Base-by-base conservation (phyloP, 129 eudicot genomes). In the Kitagawia praeruptora region DNA sequence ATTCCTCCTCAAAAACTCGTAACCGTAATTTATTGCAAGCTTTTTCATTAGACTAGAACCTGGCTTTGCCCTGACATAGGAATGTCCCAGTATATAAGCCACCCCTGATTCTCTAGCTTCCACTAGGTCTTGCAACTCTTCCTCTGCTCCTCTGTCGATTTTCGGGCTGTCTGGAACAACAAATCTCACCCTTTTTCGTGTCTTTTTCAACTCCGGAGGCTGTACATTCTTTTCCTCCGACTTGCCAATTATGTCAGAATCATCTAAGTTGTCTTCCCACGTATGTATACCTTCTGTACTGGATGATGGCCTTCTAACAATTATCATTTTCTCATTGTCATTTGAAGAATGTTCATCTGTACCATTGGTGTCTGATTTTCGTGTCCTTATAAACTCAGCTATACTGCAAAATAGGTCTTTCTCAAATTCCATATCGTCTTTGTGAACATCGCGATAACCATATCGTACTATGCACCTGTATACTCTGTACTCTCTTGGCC, bases 71-170 rank as follows among this genome's bases (percentile, higher is more conserved):
- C 78, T 88, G 39, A 94, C 89, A n/a, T 94, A 90, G 5, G 92
- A 89, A 49, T 91, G 97, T 45, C 97, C 98, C 77, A 94, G 56
- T 6, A 94, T 91, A 75, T 88, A 94, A 6, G 97, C 98, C 77
- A 94, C 87, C 38, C 98, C 98, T 0, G 97, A 96, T 82, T 91
- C 98, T 76, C 97, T 61, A 3, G 97, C 98, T 71, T 94, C 98
- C 93, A 85, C 87, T 39, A 94, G 82, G 12, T 91, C 98, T 38
- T 75, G 64, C 78, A 91, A 79, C 88, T 91, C 98, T 2, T 81
- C 89, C 41, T 82, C 78, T 1, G 97, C 84, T 7, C 23, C 86
- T 2, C 47, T 77, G 4, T 90, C 87, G 19, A 90, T 90, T 71
- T 85, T 82, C 5, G 91, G 91, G 80, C 87, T 87, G 77, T 95